Conservation (phyloP, 371 early-diverging fungal genomes). For the Amoeboaphelidium protococcarum region DNA sequence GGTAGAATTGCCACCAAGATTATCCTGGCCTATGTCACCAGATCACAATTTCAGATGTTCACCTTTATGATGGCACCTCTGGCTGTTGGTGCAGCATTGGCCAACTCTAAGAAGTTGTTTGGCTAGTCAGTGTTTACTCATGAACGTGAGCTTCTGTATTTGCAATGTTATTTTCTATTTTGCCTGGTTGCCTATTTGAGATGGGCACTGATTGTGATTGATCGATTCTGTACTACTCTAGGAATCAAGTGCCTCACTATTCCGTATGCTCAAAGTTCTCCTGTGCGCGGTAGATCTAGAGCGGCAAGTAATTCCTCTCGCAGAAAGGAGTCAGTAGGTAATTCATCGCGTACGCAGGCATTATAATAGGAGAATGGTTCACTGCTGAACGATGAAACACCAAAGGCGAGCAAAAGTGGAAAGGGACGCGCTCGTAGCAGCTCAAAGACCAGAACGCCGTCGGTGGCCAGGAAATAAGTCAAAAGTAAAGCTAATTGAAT, state of each 20-base stretch:
- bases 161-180: conserved; percentile 32
- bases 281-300: too few relatives aligned
- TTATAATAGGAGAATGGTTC: too few relatives aligned
- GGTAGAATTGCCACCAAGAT: conserved; percentile 70
- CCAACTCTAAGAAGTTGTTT: conserved; percentile 27
- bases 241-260: conserved; percentile 58
- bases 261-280: conserved; percentile 23
- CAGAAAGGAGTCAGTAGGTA: too few relatives aligned
- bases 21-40: conserved; percentile 59
- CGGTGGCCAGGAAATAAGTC: too few relatives aligned
- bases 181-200: conserved; percentile 41
- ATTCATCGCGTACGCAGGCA: too few relatives aligned
- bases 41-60: conserved; percentile 42
- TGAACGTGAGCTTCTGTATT: conserved; percentile 31
- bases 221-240: conserved; percentile 52
- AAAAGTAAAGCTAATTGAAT: too few relatives aligned
- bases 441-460: too few relatives aligned
- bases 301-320: too few relatives aligned
- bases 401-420: too few relatives aligned
- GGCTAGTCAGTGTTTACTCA: conserved; percentile 29
- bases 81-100: conserved; percentile 33
- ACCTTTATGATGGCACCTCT: conserved; percentile 44
- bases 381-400: too few relatives aligned
- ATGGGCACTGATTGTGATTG: conserved; percentile 56
- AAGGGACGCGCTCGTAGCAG: too few relatives aligned